Percentiles rank a stretch among this genome's conserved stretches.
phyloP scores from a whole-genome alignment of 106 monocot species.

The Phalaenopsis aphrodite region DNA sequence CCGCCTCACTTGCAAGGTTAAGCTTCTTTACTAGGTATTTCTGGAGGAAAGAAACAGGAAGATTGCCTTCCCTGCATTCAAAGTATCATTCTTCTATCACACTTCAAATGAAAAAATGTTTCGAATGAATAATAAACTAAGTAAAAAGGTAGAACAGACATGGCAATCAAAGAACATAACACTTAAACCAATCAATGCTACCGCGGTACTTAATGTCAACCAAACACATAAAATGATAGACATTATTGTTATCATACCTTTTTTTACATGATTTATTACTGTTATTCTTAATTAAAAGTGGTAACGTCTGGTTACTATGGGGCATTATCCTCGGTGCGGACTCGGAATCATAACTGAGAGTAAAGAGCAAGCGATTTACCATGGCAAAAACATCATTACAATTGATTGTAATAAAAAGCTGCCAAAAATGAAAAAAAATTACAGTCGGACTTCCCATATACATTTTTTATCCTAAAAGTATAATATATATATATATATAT shows the following conservation, averaged over 20 bases:
- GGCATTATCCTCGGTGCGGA: no score
- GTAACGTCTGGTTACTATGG: no score
- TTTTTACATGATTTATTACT: background rate
- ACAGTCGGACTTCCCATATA: no score
- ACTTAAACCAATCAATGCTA: background rate
- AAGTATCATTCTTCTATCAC: conserved; percentile 1
- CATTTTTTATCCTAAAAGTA: no score
- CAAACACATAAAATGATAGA: background rate
- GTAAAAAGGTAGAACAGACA: background rate
- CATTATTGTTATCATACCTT: background rate
- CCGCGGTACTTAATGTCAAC: background rate
- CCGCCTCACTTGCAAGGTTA: conserved; percentile 36
- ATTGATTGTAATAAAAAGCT: no score
- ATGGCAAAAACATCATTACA: no score
- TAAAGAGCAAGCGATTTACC: no score
- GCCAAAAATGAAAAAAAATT: no score
- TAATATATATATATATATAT: no score
- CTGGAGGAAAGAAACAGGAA: conserved; percentile 37
- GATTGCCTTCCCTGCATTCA: conserved; percentile 29
- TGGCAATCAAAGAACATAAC: background rate
- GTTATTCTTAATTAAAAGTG: background rate
- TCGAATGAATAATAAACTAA: background rate
- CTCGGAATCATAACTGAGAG: no score
- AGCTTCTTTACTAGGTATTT: conserved; percentile 37
- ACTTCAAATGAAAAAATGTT: background rate